phyloP scores from a whole-genome alignment of 257 asterid species.

The Cordia subcordata region DNA sequence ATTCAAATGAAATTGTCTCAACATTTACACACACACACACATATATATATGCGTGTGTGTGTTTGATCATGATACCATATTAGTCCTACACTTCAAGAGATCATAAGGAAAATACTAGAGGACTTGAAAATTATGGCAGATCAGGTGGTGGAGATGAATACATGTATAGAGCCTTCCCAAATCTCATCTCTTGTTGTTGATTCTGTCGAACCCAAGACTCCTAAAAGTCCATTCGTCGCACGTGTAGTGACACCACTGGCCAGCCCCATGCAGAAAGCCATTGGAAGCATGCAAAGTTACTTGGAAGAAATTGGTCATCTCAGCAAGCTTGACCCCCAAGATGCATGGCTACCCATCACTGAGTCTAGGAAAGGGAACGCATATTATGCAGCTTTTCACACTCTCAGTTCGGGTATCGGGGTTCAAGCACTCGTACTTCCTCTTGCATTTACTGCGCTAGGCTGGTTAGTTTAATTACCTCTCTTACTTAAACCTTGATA shows the following conservation, averaged over 20 bases:
- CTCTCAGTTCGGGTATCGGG: conserved; percentile 76
- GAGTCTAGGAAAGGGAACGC: conserved; percentile 85
- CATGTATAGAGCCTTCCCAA: conserved; percentile 10
- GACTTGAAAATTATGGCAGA: conserved; percentile 11
- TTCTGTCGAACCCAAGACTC: conserved; percentile 27
- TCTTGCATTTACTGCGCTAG: conserved; percentile 64
- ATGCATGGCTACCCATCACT: conserved; percentile 83
- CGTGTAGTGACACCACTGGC: conserved; percentile 54
- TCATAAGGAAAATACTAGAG: too few relatives aligned
- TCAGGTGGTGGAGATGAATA: conserved; percentile 31
- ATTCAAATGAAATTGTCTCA: too few relatives aligned
- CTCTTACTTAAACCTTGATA: too few relatives aligned
- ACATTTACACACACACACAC: too few relatives aligned
- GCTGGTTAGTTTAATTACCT: conserved; percentile 31
- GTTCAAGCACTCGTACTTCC: conserved; percentile 78
- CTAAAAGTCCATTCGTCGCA: conserved; percentile 52
- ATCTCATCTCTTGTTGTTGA: conserved; percentile 28
- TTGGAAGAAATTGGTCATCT: conserved; percentile 68
- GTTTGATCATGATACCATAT: too few relatives aligned
- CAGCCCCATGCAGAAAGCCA: conserved; percentile 69
- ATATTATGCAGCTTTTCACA: conserved; percentile 79
- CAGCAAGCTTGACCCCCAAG: conserved; percentile 72
- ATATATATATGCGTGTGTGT: too few relatives aligned
- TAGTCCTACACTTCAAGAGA: too few relatives aligned
- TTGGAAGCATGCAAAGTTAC: conserved; percentile 43